Base-by-base conservation (phyloP, 768 basidiomycete species). In the Trametes coccinea region DNA sequence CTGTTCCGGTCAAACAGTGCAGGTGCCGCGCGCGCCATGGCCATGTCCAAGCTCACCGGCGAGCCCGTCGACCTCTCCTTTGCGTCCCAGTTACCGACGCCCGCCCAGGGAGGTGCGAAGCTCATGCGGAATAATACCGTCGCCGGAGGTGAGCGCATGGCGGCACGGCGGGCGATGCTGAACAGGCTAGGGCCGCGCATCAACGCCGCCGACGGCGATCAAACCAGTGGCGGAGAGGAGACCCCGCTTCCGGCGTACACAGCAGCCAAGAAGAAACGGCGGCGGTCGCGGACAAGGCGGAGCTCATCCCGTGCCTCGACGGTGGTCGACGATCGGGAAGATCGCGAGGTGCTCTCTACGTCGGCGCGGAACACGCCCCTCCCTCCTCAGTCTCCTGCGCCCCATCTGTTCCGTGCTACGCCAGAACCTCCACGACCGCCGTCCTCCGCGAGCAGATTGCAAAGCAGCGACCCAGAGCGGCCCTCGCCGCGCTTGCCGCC, bases 1-100 rank as follows among this genome's bases (percentile, higher is more conserved):
- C 82, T 97, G 2, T 87, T 92, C 69, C 87, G 95, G 17, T 95
- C 95, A 2, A 95, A 95, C 71, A 95, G 94, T 69, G 92, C 85
- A 10, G 80, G 72, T 1, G 69, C 91, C n/a, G 90, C 89, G 22
- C 82, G 89, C 49, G 82, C 84, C 67, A 77, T 86, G 73, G 93
- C 93, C 4, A 85, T 96, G 84, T 86, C 86, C 64, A 95, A 93
- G 72, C 78, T 97, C 57, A 93, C 89, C 1, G 90, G 91, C 50
- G 89, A 90, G 63, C 77, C 80, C 4, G 83, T 85, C 63, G 88
- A 89, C 60, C 77, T 76, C 11, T 67, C 74, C 1, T 76, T 83
- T 48, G 79, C 84, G 9, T 77, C 82, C 13, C 50, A 70, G 17
- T 61, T 67, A 1, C 70, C 77, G 2, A 66, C 73, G 10, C 84